Conservation (phyloP, 805 yeast species). For the Torulaspora gathmanii region DNA sequence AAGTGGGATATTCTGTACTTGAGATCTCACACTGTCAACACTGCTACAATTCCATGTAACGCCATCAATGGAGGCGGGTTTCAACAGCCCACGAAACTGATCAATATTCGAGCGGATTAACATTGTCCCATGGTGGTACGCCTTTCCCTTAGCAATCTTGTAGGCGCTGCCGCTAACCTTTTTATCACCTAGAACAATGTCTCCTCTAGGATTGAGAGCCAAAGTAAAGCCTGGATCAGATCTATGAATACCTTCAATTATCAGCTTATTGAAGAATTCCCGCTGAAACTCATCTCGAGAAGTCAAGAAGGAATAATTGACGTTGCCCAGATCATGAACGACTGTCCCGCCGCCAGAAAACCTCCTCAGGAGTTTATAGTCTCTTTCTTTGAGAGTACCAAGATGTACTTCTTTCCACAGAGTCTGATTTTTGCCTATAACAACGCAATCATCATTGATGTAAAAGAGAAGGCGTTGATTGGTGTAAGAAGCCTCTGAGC, state of each 20-base stretch:
- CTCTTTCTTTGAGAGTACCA: constrained; percentile 43
- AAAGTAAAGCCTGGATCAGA: constrained; percentile 29
- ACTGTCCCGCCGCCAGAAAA: constrained; percentile 96
- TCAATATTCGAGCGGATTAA: constrained; percentile 60
- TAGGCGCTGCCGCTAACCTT: constrained; percentile 94
- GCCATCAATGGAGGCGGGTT: constrained; percentile 42
- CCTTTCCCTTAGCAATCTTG: constrained; percentile 72
- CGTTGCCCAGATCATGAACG: constrained; percentile 87
- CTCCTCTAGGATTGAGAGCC: constrained; percentile 70
- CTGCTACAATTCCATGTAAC: constrained; percentile 45
- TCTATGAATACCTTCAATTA: constrained; percentile 37
- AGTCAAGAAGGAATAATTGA: constrained; percentile 78
- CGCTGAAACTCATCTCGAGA: constrained; percentile 62
- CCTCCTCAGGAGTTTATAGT: constrained; percentile 69
- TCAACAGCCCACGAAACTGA: constrained; percentile 55
- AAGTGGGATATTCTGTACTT: constrained; percentile 67
- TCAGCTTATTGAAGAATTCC: constrained; percentile 46
- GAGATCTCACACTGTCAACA: constrained; percentile 74
- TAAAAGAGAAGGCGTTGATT: constrained; percentile 64
- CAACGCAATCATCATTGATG: constrained; percentile 78
- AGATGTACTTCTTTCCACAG: constrained; percentile 85
- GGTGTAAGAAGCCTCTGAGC: constrained; percentile 15
- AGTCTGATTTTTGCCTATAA: constrained; percentile 92
- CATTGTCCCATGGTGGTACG: constrained; percentile 97
- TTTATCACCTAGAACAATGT: constrained; percentile 50